Evolutionary conservation across 1,284 basidiomycete genomes (phyloP).

Genomic region (Rhodotorula sp.): DNA sequence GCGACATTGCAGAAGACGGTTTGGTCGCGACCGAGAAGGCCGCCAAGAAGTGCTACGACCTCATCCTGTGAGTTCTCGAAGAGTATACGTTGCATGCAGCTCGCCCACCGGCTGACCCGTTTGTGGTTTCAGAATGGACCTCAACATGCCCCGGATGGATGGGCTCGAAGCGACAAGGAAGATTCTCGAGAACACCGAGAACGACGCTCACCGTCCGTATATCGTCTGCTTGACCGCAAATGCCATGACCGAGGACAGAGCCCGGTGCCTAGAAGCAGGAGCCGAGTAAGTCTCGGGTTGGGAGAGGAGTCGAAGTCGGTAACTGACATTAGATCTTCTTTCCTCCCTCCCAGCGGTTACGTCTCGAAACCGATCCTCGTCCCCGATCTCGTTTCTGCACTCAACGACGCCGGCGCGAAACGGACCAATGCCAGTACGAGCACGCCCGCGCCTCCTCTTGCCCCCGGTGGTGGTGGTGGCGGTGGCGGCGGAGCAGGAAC

Average conservation of each 20-base stretch:
- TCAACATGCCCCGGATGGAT: constrained; percentile 39
- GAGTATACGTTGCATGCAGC: no score
- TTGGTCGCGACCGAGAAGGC: constrained; percentile 33
- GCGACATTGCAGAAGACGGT: constrained; percentile 34
- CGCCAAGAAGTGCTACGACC: constrained; percentile 36
- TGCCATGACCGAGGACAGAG: constrained; percentile 34
- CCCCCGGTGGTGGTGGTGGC: not conserved
- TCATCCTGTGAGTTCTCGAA: constrained; percentile 20
- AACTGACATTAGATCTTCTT: not conserved
- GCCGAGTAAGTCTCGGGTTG: constrained; percentile 17
- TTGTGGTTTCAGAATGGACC: constrained; percentile 24
- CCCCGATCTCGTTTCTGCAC: constrained; percentile 29
- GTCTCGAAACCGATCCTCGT: constrained; percentile 36
- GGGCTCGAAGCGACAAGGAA: constrained; percentile 27
- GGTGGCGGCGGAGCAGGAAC: not conserved
- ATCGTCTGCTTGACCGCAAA: constrained; percentile 39
- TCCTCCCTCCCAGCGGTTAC: constrained; percentile 9
- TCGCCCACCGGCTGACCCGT: not conserved
- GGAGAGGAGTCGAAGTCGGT: not conserved
- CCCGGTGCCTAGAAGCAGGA: constrained; percentile 28
- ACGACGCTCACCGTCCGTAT: constrained; percentile 14
- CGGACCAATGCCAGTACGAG: constrained; percentile 2
- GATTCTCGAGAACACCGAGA: constrained; percentile 29
- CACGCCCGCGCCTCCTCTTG: not conserved
- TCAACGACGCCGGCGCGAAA: constrained; percentile 16